phyloP scores from a whole-genome alignment of 768 basidiomycete genomes.

The Auricularia auricula-judae region DNA sequence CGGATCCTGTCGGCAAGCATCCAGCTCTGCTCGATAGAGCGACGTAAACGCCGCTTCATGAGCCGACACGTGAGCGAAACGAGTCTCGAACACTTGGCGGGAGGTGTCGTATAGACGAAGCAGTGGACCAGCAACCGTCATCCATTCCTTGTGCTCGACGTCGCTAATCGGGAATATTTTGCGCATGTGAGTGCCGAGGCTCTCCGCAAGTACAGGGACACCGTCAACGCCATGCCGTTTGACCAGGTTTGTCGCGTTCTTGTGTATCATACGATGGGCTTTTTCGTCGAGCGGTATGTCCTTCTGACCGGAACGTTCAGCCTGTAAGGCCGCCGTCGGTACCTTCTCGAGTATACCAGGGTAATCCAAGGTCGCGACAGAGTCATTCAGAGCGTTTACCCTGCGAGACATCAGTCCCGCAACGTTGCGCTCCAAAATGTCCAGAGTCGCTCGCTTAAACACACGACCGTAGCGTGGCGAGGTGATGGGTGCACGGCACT shows the following conservation, averaged over 20 bases:
- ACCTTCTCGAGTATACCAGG: neutral
- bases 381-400: neutral
- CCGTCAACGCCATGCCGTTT: neutral
- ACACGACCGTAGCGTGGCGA: slow-evolving; percentile 50
- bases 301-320: neutral
- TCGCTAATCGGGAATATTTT: slow-evolving; percentile 15
- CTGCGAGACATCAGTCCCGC: slow-evolving; percentile 35
- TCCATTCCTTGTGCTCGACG: slow-evolving; percentile 29
- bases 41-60: slow-evolving; percentile 51
- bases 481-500: slow-evolving; percentile 47
- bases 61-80: slow-evolving; percentile 45
- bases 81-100: slow-evolving; percentile 30
- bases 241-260: neutral
- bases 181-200: neutral
- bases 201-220: neutral
- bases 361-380: neutral
- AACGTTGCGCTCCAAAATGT: slow-evolving; percentile 55
- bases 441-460: slow-evolving; percentile 50
- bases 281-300: neutral
- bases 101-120: slow-evolving; percentile 29
- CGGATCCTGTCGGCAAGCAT: slow-evolving; percentile 17
- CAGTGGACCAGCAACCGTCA: slow-evolving; percentile 23
- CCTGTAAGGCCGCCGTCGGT: neutral
- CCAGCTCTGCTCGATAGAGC: slow-evolving; percentile 39
- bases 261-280: neutral